Evolutionary conservation across 441 rosid genomes (phyloP).

Genomic region (Croton setiger): DNA sequence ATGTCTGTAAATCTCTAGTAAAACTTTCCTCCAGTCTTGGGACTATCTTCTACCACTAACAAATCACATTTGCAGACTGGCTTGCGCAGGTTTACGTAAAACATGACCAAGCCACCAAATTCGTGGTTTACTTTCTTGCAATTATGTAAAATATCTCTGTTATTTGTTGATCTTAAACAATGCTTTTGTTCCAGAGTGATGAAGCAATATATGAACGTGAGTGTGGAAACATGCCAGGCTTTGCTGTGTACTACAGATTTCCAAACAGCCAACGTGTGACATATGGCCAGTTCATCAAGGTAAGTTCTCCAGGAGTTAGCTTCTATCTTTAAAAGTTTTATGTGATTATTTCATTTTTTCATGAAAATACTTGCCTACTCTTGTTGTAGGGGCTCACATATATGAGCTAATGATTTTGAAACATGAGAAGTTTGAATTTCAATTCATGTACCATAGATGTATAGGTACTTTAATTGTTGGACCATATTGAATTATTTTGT

Average conservation of each 20-base stretch:
- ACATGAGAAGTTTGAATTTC: too few species aligned
- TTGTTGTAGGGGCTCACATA: too few species aligned
- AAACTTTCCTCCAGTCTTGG: too few species aligned
- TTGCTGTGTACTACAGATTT: constrained; percentile 96
- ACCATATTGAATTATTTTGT: background rate
- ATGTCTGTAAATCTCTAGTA: too few species aligned
- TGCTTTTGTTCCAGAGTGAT: constrained; percentile 60
- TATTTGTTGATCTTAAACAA: constrained; percentile 19
- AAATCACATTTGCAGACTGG: too few species aligned
- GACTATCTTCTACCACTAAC: too few species aligned
- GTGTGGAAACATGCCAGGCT: constrained; percentile 99
- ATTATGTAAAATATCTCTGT: background rate
- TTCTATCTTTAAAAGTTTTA: background rate
- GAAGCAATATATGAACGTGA: constrained; percentile 95
- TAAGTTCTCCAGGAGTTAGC: constrained; percentile 31
- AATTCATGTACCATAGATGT: too few species aligned
- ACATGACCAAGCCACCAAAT: too few species aligned
- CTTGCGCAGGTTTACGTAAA: too few species aligned
- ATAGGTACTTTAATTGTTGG: background rate
- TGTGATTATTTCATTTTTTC: background rate
- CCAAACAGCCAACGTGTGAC: constrained; percentile 99
- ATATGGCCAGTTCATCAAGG: constrained; percentile 99
- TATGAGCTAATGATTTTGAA: too few species aligned
- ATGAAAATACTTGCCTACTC: too few species aligned
- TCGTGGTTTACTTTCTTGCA: background rate